Percentiles rank a stretch among this genome's conserved stretches.
Conservation (phyloP, 768 basidiomycete species). For the Leccinum longicurvipes region DNA sequence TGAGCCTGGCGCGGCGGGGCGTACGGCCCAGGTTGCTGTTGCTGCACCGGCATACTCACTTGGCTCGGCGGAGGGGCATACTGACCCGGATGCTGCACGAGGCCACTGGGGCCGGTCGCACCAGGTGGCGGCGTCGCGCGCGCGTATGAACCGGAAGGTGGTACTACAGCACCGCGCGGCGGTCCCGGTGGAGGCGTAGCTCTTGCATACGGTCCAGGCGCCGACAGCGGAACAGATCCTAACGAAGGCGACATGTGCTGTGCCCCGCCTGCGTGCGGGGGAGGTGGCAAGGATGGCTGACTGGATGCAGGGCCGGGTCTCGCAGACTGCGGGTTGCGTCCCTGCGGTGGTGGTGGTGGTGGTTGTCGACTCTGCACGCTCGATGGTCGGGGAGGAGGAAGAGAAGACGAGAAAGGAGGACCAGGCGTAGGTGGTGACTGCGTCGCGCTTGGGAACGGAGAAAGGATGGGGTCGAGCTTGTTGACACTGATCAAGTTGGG, state of each 20-base stretch:
- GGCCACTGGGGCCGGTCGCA: constrained; percentile 19
- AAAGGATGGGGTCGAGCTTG: constrained; percentile 73
- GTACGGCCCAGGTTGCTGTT: constrained; percentile 26
- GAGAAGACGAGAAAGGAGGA: constrained; percentile 40
- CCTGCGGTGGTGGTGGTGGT: constrained; percentile 40
- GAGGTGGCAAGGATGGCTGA: constrained; percentile 40
- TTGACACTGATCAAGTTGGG: constrained; percentile 45
- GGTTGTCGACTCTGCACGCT: constrained; percentile 41
- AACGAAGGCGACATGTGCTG: constrained; percentile 31
- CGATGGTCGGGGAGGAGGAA: constrained; percentile 54
- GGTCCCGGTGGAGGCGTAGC: constrained; percentile 43
- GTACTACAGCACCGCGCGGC: constrained; percentile 26
- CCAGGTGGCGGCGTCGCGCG: constrained; percentile 43
- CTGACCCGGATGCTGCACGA: constrained; percentile 30
- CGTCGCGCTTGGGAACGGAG: constrained; percentile 82
- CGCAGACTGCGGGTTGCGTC: constrained; percentile 33
- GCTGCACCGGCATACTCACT: constrained; percentile 8
- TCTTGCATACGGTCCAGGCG: constrained; percentile 35
- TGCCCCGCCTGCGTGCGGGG: constrained; percentile 32
- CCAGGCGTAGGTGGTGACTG: constrained; percentile 44
- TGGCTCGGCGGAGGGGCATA: constrained; percentile 22
- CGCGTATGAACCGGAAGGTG: constrained; percentile 34
- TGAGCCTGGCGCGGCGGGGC: constrained; percentile 18
- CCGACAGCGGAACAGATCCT: constrained; percentile 29
- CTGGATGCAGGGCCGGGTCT: constrained; percentile 26